Evolutionary conservation across 352 stramenopile genomes (phyloP).

Genomic region (Aphanomyces euteiches): DNA sequence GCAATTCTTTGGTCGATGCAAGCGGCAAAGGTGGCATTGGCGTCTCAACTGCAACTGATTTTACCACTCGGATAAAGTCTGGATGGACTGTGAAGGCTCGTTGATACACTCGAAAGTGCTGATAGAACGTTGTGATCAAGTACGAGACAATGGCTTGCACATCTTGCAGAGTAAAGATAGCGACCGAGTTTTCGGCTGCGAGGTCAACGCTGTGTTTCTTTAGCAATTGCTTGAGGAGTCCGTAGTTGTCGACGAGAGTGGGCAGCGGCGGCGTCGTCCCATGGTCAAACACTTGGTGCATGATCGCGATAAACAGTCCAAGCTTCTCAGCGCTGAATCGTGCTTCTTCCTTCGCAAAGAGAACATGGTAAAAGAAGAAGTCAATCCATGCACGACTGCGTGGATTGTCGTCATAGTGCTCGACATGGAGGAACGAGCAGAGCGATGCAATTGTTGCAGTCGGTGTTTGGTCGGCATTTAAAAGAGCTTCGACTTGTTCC

Average conservation of each 20-base stretch:
- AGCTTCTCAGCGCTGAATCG: slow-evolving; percentile 39
- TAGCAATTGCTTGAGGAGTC: slow-evolving; percentile 32
- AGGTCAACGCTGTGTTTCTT: slow-evolving; percentile 32
- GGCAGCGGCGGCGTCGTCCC: slow-evolving; percentile 36
- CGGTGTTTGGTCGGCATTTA: slow-evolving; percentile 29
- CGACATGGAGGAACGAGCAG: slow-evolving; percentile 42
- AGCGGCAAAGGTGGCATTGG: slow-evolving; percentile 45
- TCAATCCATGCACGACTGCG: slow-evolving; percentile 52
- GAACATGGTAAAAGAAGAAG: slow-evolving; percentile 60
- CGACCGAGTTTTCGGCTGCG: slow-evolving; percentile 10
- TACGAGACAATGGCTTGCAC: slow-evolving; percentile 60
- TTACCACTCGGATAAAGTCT: slow-evolving; percentile 36
- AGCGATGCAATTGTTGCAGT: slow-evolving; percentile 39
- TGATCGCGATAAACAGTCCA: slow-evolving; percentile 46
- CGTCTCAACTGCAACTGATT: slow-evolving; percentile 45
- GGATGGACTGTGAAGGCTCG: slow-evolving; percentile 41
- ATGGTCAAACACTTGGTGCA: slow-evolving; percentile 52
- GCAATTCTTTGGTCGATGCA: slow-evolving; percentile 30
- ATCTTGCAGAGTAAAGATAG: slow-evolving; percentile 38
- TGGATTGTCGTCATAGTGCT: slow-evolving; percentile 51
- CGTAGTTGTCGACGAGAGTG: slow-evolving; percentile 33
- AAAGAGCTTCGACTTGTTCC: slow-evolving; percentile 39
- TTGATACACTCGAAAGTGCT: slow-evolving; percentile 61
- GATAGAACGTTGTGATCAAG: slow-evolving; percentile 67
- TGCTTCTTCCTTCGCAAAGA: slow-evolving; percentile 55